Evolutionary conservation across 805 yeast species (phyloP), one percentile per base, ranked within the genome.

Genomic region (Millerozyma miso): DNA sequence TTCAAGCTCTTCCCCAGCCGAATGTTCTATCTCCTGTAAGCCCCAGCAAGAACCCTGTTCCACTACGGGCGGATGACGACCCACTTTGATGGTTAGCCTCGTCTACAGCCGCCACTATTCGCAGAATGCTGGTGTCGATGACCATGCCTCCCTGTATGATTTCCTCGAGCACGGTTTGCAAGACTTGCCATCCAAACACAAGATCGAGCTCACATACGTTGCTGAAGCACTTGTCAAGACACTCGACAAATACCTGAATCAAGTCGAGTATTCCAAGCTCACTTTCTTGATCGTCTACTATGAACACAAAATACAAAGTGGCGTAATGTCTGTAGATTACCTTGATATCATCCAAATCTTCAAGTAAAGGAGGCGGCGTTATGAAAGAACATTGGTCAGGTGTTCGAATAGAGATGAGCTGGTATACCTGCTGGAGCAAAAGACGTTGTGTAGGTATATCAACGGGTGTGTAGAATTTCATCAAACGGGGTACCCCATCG

Each of bases 101-200:
- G 62, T 86, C 95, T 8, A 86, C 86, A 0, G 93, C 87, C 2
- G 79, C 80, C 4, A 93, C 97, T 31, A 93, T 89, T 46, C 84
- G 79, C 19, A 68, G 58, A 16, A 89, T 88, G 51, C 83, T 88
- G 1, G 98, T 90, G 59, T 93, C 99, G 31, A 93, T 86, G 6
- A 93, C 99, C 95, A 93, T 84, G 0, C 99, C 99, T 19, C 98
- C 99, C 60, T 93, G 98, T 1, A 93, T 83, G 29, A 93, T 85
- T 55, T 93, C 98, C 54, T 84, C 93, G 38, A 90, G 63, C 1
- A 91, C 97, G 1, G 95, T 84, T 59, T 91, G 95, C 26, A 91
- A 69, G 4, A 89, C 95, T 64, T 93, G 97, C 98, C 99, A 93
- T 14, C 97, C 97, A 67, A 90, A 91, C n/a, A 93, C 97, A 48